These are phyloP conservation scores for Drechslerella stenobrocha DNA, from an alignment of 2,329 filamentous ascomycete genomes.

Conservation along the genomic window DNA sequence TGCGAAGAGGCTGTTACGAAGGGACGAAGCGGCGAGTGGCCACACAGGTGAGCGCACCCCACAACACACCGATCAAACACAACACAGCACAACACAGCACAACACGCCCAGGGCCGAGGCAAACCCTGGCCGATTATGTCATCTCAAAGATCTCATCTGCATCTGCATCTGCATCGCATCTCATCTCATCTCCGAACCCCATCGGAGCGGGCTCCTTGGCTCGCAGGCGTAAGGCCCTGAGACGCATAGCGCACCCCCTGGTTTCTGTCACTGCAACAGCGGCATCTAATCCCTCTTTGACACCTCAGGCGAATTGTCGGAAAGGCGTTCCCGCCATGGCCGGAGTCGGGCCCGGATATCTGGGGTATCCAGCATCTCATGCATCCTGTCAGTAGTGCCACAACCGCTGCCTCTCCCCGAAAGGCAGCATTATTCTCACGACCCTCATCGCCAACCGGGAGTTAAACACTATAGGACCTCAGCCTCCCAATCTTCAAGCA, in stretches of 20 bases:
- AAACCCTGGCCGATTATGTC: neutral
- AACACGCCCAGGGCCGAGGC: too few relatives aligned
- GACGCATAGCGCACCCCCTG: neutral
- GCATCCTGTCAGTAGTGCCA: constrained; percentile 40
- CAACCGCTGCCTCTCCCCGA: neutral
- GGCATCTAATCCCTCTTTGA: neutral
- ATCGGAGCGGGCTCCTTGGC: neutral
- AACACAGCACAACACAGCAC: too few relatives aligned
- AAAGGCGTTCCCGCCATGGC: constrained; percentile 50
- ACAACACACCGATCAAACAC: too few relatives aligned
- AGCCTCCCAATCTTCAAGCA: constrained; percentile 41
- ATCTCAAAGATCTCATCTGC: neutral
- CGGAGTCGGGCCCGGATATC: constrained; percentile 41
- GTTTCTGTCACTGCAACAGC: neutral
- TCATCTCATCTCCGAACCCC: neutral
- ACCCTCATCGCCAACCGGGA: neutral
- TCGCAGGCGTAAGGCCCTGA: neutral
- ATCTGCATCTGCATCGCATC: constrained; percentile 1
- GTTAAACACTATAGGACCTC: constrained; percentile 17
- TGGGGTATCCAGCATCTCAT: constrained; percentile 50
- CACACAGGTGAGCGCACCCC: constrained; percentile 21
- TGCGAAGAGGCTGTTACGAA: constrained; percentile 40
- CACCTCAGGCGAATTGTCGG: constrained; percentile 46
- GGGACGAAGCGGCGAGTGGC: constrained; percentile 40
- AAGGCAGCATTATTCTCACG: neutral